Conservation (phyloP, 2,329 filamentous ascomycete species). For the Aspergillus nomiae region DNA sequence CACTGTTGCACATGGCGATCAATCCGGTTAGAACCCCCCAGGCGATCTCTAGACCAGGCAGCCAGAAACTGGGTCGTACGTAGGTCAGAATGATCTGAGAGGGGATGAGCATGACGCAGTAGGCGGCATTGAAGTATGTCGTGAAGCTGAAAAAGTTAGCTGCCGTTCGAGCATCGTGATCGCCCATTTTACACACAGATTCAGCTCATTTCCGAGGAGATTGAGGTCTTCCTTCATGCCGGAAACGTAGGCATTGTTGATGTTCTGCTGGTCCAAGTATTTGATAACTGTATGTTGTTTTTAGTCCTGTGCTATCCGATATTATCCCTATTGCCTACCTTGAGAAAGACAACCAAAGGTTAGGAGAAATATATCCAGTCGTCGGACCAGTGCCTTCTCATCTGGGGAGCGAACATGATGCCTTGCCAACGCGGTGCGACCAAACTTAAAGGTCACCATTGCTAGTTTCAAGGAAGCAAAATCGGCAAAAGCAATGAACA, state of each 20-base stretch:
- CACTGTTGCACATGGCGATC: background rate
- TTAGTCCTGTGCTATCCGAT: background rate
- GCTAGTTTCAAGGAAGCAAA: background rate
- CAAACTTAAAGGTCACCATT: background rate
- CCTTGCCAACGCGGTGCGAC: background rate
- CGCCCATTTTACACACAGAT: background rate
- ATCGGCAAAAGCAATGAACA: background rate
- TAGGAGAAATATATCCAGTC: background rate
- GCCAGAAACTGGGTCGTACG: background rate
- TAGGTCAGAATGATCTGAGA: background rate
- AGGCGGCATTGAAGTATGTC: slow-evolving; percentile 1
- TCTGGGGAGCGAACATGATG: background rate
- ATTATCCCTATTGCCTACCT: background rate
- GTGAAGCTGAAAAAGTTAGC: background rate
- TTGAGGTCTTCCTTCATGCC: slow-evolving; percentile 2
- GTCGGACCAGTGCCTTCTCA: background rate
- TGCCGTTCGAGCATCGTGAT: too few species aligned
- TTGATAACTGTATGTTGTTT: background rate
- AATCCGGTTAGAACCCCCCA: background rate
- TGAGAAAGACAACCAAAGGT: background rate
- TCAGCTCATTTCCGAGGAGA: background rate
- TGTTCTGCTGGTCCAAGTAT: background rate
- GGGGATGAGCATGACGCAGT: slow-evolving; percentile 1
- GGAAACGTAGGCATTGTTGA: slow-evolving; percentile 2
- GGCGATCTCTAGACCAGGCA: background rate